Base-by-base conservation (phyloP, 257 asterid species). In the Parsonsia alboflavescens region DNA sequence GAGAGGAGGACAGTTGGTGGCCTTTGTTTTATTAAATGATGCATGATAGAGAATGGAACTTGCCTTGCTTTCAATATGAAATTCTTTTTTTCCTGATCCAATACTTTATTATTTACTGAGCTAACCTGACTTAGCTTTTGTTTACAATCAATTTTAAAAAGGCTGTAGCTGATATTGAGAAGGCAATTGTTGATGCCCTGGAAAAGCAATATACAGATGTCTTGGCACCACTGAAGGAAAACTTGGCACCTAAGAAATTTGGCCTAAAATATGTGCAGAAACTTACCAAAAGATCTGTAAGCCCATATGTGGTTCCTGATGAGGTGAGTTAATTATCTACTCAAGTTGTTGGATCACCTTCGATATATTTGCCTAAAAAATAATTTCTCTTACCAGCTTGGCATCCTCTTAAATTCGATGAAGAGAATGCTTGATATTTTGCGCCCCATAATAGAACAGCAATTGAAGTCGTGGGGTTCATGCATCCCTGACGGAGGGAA, bases 151-250 rank as follows among this genome's bases (percentile, higher is more conserved):
- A 19, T 41, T 28, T 17, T 10, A 26, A 76, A 61, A 59, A 85
- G 89, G 89, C 87, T 79, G 82, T 86, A 75, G 89, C 87, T 22
- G 89, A 86, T 84, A 49, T 81, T 44, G 89, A 86, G 83, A 86
- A 86, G 76, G 89, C 89, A 53, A 81, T 79, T 58, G 75, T 86
- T 58, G 89, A 86, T 45, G 82, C 89, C 69, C 72, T 86, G 6
- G 89, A 86, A 71, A 86, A 77, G 82, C 89, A 86, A 48, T 86
- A 86, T 86, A 86, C 89, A 45, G 89, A 86, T 63, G 89, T 86
- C 63, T 80, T 86, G 65, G 36, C 86, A 5, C 89, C 87, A 1
- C 73, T 86, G 24, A 86, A 83, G 74, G 89, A 83, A 70, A 86
- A 81, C 44, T 69, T 82, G 66, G 72, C 76, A 54, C 86, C 87